A percentile compares a stretch with the other conserved stretches of the same genome.
These are phyloP conservation scores for Bisporella sp. DNA, from an alignment of 2,329 filamentous ascomycete species.

Conservation along the genomic window DNA sequence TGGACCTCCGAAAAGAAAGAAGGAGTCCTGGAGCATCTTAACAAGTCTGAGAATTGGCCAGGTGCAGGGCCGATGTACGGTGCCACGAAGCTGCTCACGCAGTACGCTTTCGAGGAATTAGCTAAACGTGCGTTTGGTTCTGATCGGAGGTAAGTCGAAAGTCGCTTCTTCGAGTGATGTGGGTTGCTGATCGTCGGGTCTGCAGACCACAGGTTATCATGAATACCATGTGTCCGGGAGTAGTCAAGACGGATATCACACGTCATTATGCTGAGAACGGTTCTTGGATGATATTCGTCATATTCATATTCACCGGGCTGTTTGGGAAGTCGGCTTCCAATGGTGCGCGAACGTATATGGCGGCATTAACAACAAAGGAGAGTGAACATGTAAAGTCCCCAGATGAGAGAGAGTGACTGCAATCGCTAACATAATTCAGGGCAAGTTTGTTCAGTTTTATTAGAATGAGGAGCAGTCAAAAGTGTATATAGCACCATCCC, in stretches of 20 bases:
- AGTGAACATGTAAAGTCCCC: background rate
- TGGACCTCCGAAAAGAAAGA: background rate
- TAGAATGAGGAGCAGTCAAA: background rate
- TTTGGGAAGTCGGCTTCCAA: background rate
- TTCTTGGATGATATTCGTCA: background rate
- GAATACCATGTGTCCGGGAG: background rate
- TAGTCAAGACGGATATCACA: slow-evolving; percentile 20
- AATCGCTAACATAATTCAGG: background rate
- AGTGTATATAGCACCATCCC: background rate
- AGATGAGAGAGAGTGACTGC: background rate
- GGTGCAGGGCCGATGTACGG: background rate
- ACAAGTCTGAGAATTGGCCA: background rate
- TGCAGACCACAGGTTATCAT: slow-evolving; percentile 2
- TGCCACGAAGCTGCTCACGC: background rate
- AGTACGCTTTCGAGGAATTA: background rate
- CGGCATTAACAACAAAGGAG: background rate
- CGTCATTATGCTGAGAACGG: background rate
- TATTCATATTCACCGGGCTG: background rate
- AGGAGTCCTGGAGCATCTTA: background rate
- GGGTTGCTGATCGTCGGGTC: background rate
- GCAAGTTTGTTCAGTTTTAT: background rate
- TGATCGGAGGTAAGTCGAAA: background rate
- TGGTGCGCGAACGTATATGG: background rate
- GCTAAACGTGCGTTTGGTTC: background rate
- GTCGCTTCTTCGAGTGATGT: background rate